A percentile compares a stretch with the other conserved stretches of the same genome.
phyloP scores from a whole-genome alignment of 768 basidiomycete species.

The Lentinula guzmanii region DNA sequence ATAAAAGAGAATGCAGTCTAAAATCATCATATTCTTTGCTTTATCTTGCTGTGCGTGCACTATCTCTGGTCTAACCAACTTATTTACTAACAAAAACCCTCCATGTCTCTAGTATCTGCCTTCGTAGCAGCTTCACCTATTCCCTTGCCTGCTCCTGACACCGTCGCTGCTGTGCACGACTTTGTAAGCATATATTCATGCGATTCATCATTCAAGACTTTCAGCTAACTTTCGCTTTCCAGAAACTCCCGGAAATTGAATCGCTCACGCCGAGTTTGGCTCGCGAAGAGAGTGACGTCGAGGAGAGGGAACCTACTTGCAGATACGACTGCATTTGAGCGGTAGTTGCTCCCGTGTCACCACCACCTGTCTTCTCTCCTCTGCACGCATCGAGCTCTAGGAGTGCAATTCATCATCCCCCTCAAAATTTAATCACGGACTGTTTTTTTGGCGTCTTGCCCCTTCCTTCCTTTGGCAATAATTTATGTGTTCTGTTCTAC shows the following conservation, averaged over 20 bases:
- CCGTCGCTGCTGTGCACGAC: neutral
- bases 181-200: neutral
- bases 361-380: neutral
- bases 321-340: neutral
- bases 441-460: neutral
- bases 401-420: neutral
- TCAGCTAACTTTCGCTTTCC: neutral
- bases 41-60: neutral
- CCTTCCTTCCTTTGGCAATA: neutral
- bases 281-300: neutral
- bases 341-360: neutral
- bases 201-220: neutral
- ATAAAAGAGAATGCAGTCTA: neutral
- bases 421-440: neutral
- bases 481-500: neutral
- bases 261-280: neutral
- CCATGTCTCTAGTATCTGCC: neutral
- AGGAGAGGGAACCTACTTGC: conserved; percentile 2
- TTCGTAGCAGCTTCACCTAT: conserved; percentile 3
- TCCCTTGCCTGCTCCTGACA: neutral
- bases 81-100: neutral
- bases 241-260: neutral
- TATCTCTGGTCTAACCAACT: no score
- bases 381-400: neutral
- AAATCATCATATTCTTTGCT: neutral